Percentiles rank a stretch among this genome's conserved stretches.
Evolutionary conservation across 2,329 filamentous ascomycete species (phyloP).

Genomic region (Fusarium denticulatum): DNA sequence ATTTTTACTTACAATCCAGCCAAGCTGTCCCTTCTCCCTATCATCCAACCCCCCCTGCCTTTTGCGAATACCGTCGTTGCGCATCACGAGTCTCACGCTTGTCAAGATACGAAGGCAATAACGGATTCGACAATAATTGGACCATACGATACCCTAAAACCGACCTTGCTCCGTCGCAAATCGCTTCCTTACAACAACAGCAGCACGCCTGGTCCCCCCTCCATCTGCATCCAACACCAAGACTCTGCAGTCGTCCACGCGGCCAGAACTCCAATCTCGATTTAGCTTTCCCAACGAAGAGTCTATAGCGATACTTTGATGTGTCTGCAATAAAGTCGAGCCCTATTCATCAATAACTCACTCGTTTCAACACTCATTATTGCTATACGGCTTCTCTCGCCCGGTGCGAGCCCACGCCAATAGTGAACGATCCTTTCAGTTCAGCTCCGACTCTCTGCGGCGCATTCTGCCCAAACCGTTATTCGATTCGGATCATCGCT

Average conservation of each 20-base stretch:
- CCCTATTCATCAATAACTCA: background rate
- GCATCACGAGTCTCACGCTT: constrained; percentile 36
- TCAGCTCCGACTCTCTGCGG: constrained; percentile 2
- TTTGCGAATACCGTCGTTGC: constrained; percentile 29
- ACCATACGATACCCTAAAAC: constrained; percentile 26
- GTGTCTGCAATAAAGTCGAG: constrained; percentile 33
- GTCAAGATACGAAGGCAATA: constrained; percentile 13
- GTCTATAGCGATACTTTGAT: constrained; percentile 27
- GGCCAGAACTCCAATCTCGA: constrained; percentile 6
- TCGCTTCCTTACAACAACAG: background rate
- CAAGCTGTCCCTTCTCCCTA: constrained; percentile 42
- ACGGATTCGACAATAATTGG: constrained; percentile 23
- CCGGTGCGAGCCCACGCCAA: constrained; percentile 41
- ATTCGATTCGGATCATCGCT: background rate
- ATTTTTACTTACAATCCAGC: constrained; percentile 39
- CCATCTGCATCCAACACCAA: constrained; percentile 2
- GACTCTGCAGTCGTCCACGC: constrained; percentile 10
- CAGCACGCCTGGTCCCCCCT: background rate
- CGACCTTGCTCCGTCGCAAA: constrained; percentile 29
- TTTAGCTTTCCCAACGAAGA: background rate
- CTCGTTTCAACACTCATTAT: constrained; percentile 29
- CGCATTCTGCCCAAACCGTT: constrained; percentile 13
- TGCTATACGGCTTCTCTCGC: constrained; percentile 30
- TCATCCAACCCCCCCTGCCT: constrained; percentile 19
- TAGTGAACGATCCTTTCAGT: constrained; percentile 12